Base-by-base conservation (phyloP, 257 asterid genomes). In the Nicotiana noctiflora region DNA sequence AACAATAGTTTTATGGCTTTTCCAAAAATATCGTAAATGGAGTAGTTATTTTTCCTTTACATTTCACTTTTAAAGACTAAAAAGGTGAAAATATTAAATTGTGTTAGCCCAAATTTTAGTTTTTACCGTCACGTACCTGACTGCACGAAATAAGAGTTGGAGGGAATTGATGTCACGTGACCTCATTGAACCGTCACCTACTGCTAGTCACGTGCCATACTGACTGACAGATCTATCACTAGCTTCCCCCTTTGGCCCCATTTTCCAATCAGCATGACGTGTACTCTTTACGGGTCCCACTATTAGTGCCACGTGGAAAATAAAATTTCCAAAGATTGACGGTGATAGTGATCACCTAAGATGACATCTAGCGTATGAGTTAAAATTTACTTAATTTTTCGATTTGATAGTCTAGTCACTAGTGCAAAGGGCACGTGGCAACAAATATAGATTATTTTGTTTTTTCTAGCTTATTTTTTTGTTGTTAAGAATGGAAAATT, bases 101-200 rank as follows among this genome's bases (percentile, higher is more conserved):
- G 17, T 17, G 55, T 29, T 21, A 23, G 14, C 37, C 37, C 18
- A 6, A 65, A 65, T 65, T 65, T 65, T 25, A 65, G 31, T 11
- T 65, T 5, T 65, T 23, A 65, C 31, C 31, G n/a, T 75, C 59
- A 14, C 9, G 59, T 19, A 13, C 21, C 1, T 12, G 62, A 29
- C 27, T 27, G 57, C 55, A 79, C 82, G 62, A 21, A 49, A 83
- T 19, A 10, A 57, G 83, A 76, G 62, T 84, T 61, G 32, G 40
- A 68, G 62, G 19, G 61, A 8, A 1, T 68, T 67, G 79, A 86
- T 52, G 89, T 85, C 88, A 88, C 89, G 82, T 85, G 91, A 85
- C 87, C 79, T 88, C 91, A 85, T 49, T 23, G 76, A 70, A 55
- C 27, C 87, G 84, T 87, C 91, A 83, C 79, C 76, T 63, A 21